These are phyloP conservation scores for Penicillium taxi DNA, from an alignment of 495 filamentous ascomycete species.

Conservation along the genomic window DNA sequence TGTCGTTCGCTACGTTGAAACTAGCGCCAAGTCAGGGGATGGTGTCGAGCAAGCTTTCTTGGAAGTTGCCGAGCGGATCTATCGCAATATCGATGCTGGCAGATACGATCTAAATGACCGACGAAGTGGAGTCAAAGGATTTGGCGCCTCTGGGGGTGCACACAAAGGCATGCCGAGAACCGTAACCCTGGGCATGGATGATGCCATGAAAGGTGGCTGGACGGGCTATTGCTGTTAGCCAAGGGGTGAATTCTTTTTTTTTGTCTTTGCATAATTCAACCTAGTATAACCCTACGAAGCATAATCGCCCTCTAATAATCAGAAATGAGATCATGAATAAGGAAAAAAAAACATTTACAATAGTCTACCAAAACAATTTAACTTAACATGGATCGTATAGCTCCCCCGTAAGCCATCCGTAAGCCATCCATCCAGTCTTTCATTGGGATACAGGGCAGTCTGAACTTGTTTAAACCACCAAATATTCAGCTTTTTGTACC, in stretches of 20 bases:
- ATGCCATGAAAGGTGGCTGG: conserved; percentile 43
- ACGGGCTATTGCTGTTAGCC: conserved; percentile 43
- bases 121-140: conserved; percentile 84
- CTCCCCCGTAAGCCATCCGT: too few relatives aligned
- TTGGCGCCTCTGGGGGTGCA: conserved; percentile 44
- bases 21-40: conserved; percentile 88
- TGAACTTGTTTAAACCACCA: neutral
- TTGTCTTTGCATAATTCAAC: conserved; percentile 2
- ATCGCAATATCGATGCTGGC: conserved; percentile 87
- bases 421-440: too few relatives aligned
- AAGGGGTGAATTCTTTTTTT: neutral
- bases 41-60: conserved; percentile 89
- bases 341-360: too few relatives aligned
- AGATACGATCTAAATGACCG: conserved; percentile 92
- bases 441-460: neutral
- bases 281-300: too few relatives aligned
- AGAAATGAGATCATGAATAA: too few relatives aligned
- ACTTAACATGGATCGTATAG: too few relatives aligned
- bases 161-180: conserved; percentile 38
- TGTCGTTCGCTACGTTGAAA: conserved; percentile 86
- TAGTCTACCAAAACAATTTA: too few relatives aligned
- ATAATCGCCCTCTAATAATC: neutral
- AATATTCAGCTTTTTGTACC: neutral
- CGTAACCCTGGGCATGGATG: conserved; percentile 51
- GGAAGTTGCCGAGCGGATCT: conserved; percentile 87